Base-by-base conservation (phyloP, 495 filamentous ascomycete genomes). In the Talaromyces borbonicus region DNA sequence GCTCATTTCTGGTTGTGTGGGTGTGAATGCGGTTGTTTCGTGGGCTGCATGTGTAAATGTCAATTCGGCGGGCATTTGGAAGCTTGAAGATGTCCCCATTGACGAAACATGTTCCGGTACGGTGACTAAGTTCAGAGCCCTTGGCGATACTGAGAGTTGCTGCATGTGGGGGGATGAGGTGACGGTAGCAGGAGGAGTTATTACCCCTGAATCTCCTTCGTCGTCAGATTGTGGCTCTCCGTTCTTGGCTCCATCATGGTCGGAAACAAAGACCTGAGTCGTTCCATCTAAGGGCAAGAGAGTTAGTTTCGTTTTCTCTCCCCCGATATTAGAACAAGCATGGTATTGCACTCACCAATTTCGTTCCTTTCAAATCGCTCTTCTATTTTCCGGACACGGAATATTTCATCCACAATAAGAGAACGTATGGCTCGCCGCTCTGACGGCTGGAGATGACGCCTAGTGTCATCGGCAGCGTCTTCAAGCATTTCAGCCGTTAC, bases 341-440 rank as follows among this genome's bases (percentile, higher is more conserved):
- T n/a, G n/a, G n/a, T n/a, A n/a, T n/a, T 49, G 25, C 19, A 49
- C 63, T 44, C 67, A 75, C 73, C 67, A 50, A 78, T 60, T 68
- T 73, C 73, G 25, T 72, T 67, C 19, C 63, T 59, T 38, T 71
- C 65, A 52, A 60, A 73, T 5, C 71, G 62, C 49, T 76, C 73
- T 54, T 78, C 74, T 56, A 74, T 53, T 52, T 67, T 68, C 43
- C 74, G 62, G 9, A 78, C 72, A 3, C 61, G 62, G 36, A 77
- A 72, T 4, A 78, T 69, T 53, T 78, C 74, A 15, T 68, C 66
- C 11, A 78, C 52, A 29, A 78, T 61, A 8, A 12, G 19, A 25
- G 20, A 11, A 15, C 65, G 65, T 1, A 57, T 59, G 5, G 56
- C 43, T 20, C 57, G n/a, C 24, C 65, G 65, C 1, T 60, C 60